Evolutionary conservation across 2,329 filamentous ascomycete species (phyloP).

Genomic region (Trichoderma harzianum): DNA sequence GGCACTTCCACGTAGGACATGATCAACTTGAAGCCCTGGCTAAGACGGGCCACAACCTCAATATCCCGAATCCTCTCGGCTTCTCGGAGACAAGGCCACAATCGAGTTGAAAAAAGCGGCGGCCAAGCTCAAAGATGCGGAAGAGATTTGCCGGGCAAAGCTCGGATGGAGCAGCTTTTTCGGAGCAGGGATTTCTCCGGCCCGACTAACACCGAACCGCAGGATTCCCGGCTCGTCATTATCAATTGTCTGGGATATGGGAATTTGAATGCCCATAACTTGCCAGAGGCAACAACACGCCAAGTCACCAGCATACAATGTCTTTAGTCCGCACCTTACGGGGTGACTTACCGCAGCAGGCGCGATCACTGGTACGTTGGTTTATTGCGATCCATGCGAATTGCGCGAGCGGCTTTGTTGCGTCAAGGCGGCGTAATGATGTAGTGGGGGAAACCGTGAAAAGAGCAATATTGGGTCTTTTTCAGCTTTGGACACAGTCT

Average conservation of each 20-base stretch:
- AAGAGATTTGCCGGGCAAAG: constrained; percentile 6
- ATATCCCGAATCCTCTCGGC: constrained; percentile 9
- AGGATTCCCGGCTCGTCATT: constrained; percentile 29
- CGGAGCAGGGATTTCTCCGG: constrained; percentile 29
- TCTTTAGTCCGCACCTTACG: constrained; percentile 40
- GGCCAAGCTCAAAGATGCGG: background rate
- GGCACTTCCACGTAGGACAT: background rate
- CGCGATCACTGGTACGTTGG: constrained; percentile 51
- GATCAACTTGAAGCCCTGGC: background rate
- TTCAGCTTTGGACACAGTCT: background rate
- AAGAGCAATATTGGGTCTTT: background rate
- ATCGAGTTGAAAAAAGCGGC: background rate
- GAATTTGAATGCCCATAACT: constrained; percentile 8
- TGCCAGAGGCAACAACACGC: constrained; percentile 18
- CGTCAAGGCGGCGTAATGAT: background rate
- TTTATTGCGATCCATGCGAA: background rate
- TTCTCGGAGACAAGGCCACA: constrained; percentile 4
- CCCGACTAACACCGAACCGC: constrained; percentile 34
- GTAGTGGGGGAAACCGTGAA: constrained; percentile 6
- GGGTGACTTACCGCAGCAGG: constrained; percentile 56
- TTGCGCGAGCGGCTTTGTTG: background rate
- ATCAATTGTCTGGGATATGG: constrained; percentile 18
- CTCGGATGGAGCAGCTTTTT: constrained; percentile 2
- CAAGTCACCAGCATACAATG: constrained; percentile 35
- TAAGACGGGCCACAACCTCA: background rate